Evolutionary conservation across 768 basidiomycete species (phyloP), one percentile per base, ranked within the genome.

Genomic region (Tricholoma matsutake): DNA sequence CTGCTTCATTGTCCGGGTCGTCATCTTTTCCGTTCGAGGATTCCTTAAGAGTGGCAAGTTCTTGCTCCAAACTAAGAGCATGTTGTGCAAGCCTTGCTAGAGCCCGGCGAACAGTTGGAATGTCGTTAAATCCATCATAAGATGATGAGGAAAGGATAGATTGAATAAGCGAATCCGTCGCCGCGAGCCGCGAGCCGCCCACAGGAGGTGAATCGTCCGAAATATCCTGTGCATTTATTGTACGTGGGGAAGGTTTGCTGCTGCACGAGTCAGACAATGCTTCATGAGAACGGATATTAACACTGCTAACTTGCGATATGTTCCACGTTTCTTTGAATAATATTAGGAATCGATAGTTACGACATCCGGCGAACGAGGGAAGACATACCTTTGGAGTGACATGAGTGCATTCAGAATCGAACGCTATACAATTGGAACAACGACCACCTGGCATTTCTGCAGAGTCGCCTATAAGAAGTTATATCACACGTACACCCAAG

Each of bases 361-460:
- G 10, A 32, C 28, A 16, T 13, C 14, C 58, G 25, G 25, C 11
- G 14, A 25, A 39, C n/a, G 45, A 32, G n/a, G 9, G 16, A 45
- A 45, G 11, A 69, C 67, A 69, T 68, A 83, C 85, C 77, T 83
- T 86, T 18, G 79, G 75, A 62, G 81, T 80, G 35, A 79, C 65
- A 64, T 87, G 87, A 3, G 80, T 83, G 67, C 87, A 88, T 39
- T 79, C 75, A 1, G 78, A 73, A 41, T 73, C 75, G 47, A 78
- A 81, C 1, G 76, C 65, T 0, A 76, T 74, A 65, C 87, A 88
- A 63, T 86, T 86, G 0, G 85, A 78, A 66, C 87, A 88, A 39
- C 73, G 69, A 28, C 81, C 82, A 2, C 76, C 74, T 4, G 80
- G 81, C 79, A 81, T 83, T 59, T 79, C 81, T 18, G 84, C 83